Evolutionary conservation across 495 filamentous ascomycete species (phyloP).

Genomic region (Penicillium bovifimosum): DNA sequence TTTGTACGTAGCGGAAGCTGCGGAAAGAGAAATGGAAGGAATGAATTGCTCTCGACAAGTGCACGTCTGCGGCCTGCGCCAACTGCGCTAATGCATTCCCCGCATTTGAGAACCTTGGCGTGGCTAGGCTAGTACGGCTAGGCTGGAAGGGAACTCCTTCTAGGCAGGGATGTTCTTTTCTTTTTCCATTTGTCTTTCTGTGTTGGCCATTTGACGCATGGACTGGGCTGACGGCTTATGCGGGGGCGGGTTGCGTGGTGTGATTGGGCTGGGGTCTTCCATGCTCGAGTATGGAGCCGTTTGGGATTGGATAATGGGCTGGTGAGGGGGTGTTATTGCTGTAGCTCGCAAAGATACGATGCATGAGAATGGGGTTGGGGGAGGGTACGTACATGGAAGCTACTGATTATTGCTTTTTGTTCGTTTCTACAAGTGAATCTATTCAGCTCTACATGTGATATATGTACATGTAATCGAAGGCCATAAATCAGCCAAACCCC

Average conservation of each 20-base stretch:
- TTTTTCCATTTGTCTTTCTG: neutral
- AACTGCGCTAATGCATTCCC: neutral
- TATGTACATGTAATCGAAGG: too few relatives aligned
- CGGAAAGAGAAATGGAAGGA: conserved; percentile 74
- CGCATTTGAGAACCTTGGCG: neutral
- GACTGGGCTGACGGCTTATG: too few relatives aligned
- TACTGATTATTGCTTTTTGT: too few relatives aligned
- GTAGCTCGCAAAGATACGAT: neutral
- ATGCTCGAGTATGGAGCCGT: neutral
- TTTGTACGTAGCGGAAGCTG: conserved; percentile 74
- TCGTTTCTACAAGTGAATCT: too few relatives aligned
- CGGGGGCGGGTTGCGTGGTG: neutral
- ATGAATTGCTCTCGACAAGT: too few relatives aligned
- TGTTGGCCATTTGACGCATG: too few relatives aligned
- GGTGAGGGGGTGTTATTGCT: neutral
- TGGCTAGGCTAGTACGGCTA: neutral
- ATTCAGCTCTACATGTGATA: too few relatives aligned
- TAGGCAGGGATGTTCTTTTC: neutral
- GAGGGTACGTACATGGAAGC: too few relatives aligned
- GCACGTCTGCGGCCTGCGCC: too few relatives aligned
- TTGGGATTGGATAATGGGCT: neutral
- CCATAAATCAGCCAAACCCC: too few relatives aligned
- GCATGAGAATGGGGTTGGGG: too few relatives aligned
- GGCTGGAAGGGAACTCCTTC: neutral
- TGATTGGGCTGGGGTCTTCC: neutral